Evolutionary conservation across 345 rosid species (phyloP), one percentile per base, ranked within the genome.

Genomic region (Noccaea bulbosa): DNA sequence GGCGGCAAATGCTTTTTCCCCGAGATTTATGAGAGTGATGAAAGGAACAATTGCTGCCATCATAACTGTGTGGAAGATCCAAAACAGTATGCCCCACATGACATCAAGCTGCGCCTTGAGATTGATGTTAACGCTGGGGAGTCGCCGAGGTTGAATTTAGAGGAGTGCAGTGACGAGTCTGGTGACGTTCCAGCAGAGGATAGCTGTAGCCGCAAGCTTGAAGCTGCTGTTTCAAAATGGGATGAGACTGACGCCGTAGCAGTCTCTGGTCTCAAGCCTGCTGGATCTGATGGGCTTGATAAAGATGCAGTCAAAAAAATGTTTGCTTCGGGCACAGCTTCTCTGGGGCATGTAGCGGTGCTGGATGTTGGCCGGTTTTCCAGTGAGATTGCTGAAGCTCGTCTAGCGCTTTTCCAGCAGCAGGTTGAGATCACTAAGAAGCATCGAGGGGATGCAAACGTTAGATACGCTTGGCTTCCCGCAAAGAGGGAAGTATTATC

Each of bases 381-480:
- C 7, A 77, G 89, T 76, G 34, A 73, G 57, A 48, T 67, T 14
- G 65, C 79, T 68, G 73, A 77, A 71, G 85, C 78, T 68, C 86
- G 92, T 17, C 66, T 82, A 24, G 91, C 86, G 65, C 83, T 90
- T 77, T 95, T 95, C 64, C 77, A 79, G 76, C 87, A 86, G 77
- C 99, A 95, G 78, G 79, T 83, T 61, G 92, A 90, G 62, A 82
- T 95, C 17, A 86, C 84, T 0, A 68, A 74, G 60, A 82, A 74
- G 60, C 79, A 73, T 54, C 97, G 98, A n/a, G 96, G 97, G 35
- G 81, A 84, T 74, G 90, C 97, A 37, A 92, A 90, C 71, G 81
- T 95, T 67, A 74, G 75, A 55, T 84, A 83, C 66, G 99, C 94
- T 16, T 95, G 99, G 99, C 99, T 95, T 81, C 84, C 90, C 81